Percentiles rank a stretch among this genome's conserved stretches.
Conservation (phyloP, 2,329 filamentous ascomycete species). For the Claviceps africana region DNA sequence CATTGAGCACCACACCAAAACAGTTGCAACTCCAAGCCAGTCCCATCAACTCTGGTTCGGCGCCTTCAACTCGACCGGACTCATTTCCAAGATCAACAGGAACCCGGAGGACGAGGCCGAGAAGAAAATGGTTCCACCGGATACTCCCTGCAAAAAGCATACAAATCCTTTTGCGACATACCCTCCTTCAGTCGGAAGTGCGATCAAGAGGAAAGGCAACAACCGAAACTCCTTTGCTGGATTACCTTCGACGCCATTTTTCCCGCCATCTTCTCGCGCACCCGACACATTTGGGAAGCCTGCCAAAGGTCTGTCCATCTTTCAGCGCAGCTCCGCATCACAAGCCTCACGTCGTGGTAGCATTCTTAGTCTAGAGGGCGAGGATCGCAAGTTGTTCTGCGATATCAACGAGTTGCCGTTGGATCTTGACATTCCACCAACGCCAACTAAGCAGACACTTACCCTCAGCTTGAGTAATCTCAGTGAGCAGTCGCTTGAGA, state of each 20-base stretch:
- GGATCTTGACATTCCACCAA: slow-evolving; percentile 66
- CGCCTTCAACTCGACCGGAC: slow-evolving; percentile 85
- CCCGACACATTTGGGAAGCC: slow-evolving; percentile 39
- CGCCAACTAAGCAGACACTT: slow-evolving; percentile 64
- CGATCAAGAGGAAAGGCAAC: slow-evolving; percentile 49
- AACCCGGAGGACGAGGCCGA: slow-evolving; percentile 54
- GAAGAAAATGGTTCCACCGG: slow-evolving; percentile 62
- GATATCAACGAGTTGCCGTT: slow-evolving; percentile 16
- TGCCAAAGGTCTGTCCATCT: slow-evolving; percentile 51
- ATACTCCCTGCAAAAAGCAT: slow-evolving; percentile 91
- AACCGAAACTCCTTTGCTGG: slow-evolving; percentile 55
- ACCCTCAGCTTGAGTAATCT: slow-evolving; percentile 27
- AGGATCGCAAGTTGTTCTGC: slow-evolving; percentile 44
- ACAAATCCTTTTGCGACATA: slow-evolving; percentile 54
- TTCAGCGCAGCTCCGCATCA: slow-evolving; percentile 39
- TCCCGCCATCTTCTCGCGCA: slow-evolving; percentile 35
- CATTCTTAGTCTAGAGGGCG: slow-evolving; percentile 67
- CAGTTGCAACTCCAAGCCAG: slow-evolving; percentile 32
- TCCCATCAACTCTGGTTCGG: slow-evolving; percentile 54
- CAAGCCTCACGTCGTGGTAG: slow-evolving; percentile 45
- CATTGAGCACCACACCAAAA: slow-evolving; percentile 17
- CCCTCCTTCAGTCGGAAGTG: slow-evolving; percentile 44
- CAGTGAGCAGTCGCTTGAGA: slow-evolving; percentile 28
- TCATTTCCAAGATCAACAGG: slow-evolving; percentile 89
- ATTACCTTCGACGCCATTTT: slow-evolving; percentile 70